Percentiles rank a stretch among this genome's conserved stretches.
Conservation (phyloP, 2,329 filamentous ascomycete species). For the Balansia obtecta region DNA sequence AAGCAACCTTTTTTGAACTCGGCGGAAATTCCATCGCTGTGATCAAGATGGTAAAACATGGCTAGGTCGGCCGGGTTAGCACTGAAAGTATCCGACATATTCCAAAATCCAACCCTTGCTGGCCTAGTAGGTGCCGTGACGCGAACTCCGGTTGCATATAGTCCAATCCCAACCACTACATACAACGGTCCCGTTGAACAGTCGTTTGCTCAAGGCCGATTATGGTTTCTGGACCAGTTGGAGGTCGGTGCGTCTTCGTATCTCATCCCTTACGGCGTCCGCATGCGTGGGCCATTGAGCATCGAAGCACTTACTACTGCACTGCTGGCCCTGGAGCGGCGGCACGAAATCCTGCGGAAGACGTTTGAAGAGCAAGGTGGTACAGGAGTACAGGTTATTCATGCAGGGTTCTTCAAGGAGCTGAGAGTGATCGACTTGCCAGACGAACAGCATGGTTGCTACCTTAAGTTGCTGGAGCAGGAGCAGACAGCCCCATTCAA, state of each 20-base stretch:
- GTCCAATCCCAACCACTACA: no score
- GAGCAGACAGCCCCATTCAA: not conserved
- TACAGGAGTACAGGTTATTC: not conserved
- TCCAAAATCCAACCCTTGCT: no score
- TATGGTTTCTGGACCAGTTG: constrained; percentile 8
- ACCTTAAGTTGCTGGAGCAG: not conserved
- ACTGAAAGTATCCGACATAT: no score
- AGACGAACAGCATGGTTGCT: not conserved
- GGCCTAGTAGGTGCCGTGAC: no score
- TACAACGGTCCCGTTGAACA: constrained; percentile 2
- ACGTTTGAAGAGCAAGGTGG: not conserved
- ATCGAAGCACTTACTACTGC: constrained; percentile 1
- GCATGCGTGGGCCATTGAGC: constrained; percentile 1
- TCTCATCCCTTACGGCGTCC: constrained; percentile 4
- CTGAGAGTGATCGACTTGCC: not conserved
- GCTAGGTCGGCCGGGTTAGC: no score
- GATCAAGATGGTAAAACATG: no score
- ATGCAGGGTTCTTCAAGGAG: not conserved
- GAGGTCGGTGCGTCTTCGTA: constrained; percentile 4
- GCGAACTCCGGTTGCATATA: no score
- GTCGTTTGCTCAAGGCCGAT: constrained; percentile 6
- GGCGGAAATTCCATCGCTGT: no score
- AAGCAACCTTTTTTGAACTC: no score
- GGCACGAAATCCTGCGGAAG: no score
- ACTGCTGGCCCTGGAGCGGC: constrained; percentile 3